These are phyloP conservation scores for Aphanomyces stellatus DNA, from an alignment of 352 stramenopile genomes.

Conservation along the genomic window DNA sequence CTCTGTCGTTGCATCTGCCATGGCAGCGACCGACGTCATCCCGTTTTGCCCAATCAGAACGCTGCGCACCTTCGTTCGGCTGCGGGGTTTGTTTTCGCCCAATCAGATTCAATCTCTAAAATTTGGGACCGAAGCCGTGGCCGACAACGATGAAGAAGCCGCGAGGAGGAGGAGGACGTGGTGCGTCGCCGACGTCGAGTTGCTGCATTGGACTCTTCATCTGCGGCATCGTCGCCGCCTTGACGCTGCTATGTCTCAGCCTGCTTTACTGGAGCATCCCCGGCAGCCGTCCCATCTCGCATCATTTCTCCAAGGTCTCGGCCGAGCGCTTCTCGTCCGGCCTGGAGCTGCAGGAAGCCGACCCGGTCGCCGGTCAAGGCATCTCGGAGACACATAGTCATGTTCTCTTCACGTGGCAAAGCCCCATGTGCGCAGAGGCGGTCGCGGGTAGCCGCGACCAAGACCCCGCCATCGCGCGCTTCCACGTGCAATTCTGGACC, in stretches of 20 bases:
- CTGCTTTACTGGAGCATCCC: slow-evolving; percentile 19
- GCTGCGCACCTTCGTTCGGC: too few relatives aligned
- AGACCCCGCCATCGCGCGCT: background rate
- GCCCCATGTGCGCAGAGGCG: background rate
- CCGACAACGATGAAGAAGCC: too few relatives aligned
- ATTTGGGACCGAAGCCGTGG: too few relatives aligned
- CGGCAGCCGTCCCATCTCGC: background rate
- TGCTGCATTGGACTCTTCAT: slow-evolving; percentile 17
- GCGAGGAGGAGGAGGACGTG: background rate
- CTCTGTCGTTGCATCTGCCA: too few relatives aligned
- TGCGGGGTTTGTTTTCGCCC: too few relatives aligned
- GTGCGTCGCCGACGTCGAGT: background rate
- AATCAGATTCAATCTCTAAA: too few relatives aligned
- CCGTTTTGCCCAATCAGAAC: too few relatives aligned
- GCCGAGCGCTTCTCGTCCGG: slow-evolving; percentile 10
- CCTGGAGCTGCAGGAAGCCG: background rate
- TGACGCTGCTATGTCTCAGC: background rate
- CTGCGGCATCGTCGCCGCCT: background rate
- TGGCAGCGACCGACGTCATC: too few relatives aligned
- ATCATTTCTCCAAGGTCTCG: slow-evolving; percentile 6
- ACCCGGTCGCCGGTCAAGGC: background rate
- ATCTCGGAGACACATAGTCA: background rate
- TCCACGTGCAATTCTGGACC: slow-evolving; percentile 18
- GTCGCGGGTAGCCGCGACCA: background rate
- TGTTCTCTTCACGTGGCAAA: slow-evolving; percentile 15